Evolutionary conservation across 1,284 basidiomycete genomes (phyloP), one percentile per base, ranked within the genome.

Genomic region (Rhizopogon parksii): DNA sequence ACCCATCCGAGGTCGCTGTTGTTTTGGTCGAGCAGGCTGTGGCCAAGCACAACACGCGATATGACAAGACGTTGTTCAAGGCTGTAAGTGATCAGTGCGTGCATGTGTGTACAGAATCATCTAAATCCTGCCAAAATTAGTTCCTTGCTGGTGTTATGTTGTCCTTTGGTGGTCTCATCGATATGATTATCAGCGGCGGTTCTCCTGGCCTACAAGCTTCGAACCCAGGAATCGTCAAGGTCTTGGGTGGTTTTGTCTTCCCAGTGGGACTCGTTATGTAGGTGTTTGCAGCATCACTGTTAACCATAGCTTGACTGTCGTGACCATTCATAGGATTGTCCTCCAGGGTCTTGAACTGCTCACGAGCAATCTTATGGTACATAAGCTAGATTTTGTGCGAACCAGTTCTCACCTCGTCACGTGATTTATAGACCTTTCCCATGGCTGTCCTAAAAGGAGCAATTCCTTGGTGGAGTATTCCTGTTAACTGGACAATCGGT

Each of bases 231-330:
- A 67, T 88, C 15, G 78, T 84, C 50, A 86, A 83, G 59, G 61
- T 85, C 24, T 62, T 87, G 2, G 75, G 75, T 17, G 84, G 81
- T 6, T 77, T 85, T 39, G 80, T 86, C 24, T 87, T 87, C 65
- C 85, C 85, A 6, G 81, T 85, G 2, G 85, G 84, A 60, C 78
- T 87, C 69, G 80, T 84, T 53, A 87, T 87, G 84, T 86, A 59
- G 56, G 74, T 62, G 30, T 47, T 24, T 30, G 27, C 25, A 21
- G 25, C 14, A 46, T 37, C n/a, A 25, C 19, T 21, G 12, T 37
- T 4, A 21, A 42, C 6, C 12, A 19, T n/a, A 9, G 4, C 2
- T 32, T 36, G 15, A 39, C 50, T 6, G 53, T 24, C 24, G 30
- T 21, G 9, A 14, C 24, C 5, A 15, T 47, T 32, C 19, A 6